Base-by-base conservation (phyloP, 208 protist genomes). In the Lotmaria passim region DNA sequence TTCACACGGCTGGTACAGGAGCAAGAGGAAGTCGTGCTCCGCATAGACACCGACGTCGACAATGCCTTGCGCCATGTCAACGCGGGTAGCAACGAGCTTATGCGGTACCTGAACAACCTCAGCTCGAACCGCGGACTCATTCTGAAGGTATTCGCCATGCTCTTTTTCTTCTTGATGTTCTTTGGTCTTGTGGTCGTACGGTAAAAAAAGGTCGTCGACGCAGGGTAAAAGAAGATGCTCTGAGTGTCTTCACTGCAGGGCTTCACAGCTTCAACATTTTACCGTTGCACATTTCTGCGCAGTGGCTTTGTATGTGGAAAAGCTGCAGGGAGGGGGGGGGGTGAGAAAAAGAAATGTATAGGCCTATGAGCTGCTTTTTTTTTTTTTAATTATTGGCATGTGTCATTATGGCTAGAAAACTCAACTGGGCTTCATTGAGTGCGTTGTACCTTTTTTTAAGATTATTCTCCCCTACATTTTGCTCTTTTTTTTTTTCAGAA, bases 111-210 rank as follows among this genome's bases (percentile, higher is more conserved):
- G 36, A 75, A 81, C 19, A 92, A 87, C 50, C 82, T 98, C 14
- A 93, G 80, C 52, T 91, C 88, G 52, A 97, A 98, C 66, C 83
- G 96, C 24, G 81, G 85, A 8, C 81, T 98, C n/a, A 98, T 98
- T 69, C 61, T 98, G 68, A 98, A 97, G 72, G 82, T 98, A 30
- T 95, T 98, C 72, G 90, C 79, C 17, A 75, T 98, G 14, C 70
- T 98, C 23, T 90, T 98, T 51, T 77, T 97, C 28, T 98, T 98
- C 60, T 78, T 98, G 23, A 69, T 98, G 7, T 85, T 98, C 23
- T 98, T 98, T 78, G 91, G 90, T 33, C 75, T 97, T 55, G 46
- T 97, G 12, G 86, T 97, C 44, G 90, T 97, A n/a, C 82, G 88
- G 2, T 97, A 65, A 87, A n/a, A n/a, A n/a, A n/a, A n/a, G n/a